phyloP scores from a whole-genome alignment of 148 eudicot species.

The Vaccinium macrocarpon region DNA sequence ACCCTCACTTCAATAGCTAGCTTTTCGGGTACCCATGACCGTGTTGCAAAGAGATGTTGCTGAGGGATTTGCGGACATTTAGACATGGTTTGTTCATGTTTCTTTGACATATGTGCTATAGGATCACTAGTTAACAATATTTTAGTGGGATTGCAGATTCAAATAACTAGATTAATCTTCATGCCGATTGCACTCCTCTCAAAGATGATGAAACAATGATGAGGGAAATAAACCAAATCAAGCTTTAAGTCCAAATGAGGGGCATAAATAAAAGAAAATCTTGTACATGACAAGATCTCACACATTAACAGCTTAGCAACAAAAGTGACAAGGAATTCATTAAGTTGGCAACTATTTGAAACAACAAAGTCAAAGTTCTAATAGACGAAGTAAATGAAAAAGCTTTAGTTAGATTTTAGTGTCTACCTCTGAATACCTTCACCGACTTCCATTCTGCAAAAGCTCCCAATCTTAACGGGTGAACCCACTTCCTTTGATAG shows the following conservation, averaged over 20 bases:
- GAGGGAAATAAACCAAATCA: background rate
- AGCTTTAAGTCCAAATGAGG: background rate
- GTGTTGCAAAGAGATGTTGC: background rate
- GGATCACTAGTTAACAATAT: background rate
- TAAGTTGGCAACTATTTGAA: slow-evolving; percentile 4
- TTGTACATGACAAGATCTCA: background rate
- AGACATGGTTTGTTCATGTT: slow-evolving; percentile 4
- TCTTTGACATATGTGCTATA: background rate
- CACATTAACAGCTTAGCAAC: background rate
- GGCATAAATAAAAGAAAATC: background rate
- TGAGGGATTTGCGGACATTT: background rate
- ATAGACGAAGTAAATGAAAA: background rate
- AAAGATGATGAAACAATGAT: background rate
- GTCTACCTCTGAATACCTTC: slow-evolving; percentile 82
- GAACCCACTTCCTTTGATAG: slow-evolving; percentile 79
- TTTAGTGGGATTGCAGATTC: background rate
- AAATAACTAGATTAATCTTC: background rate
- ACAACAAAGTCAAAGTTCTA: slow-evolving; percentile 1
- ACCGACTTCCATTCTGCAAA: slow-evolving; percentile 84
- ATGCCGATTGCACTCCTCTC: background rate
- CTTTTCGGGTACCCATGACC: too few species aligned
- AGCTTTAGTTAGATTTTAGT: background rate
- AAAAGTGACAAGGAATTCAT: background rate
- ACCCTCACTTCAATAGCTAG: too few species aligned
- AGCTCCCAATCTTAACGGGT: slow-evolving; percentile 69